A percentile compares a stretch with the other conserved stretches of the same genome.
Evolutionary conservation across 257 asterid species (phyloP).

Genomic region (Solanum medicagineum): DNA sequence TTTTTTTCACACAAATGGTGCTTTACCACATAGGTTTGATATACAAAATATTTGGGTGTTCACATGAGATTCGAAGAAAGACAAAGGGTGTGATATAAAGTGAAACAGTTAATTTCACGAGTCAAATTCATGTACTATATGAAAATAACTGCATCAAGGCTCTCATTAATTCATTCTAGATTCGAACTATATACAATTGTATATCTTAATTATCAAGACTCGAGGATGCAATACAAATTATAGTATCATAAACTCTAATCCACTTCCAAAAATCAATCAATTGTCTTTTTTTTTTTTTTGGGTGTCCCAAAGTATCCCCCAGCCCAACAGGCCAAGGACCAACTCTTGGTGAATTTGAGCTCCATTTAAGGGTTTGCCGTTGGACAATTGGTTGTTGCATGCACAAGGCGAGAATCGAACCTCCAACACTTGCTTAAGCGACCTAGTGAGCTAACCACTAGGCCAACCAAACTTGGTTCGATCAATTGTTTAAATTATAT

Average conservation of each 20-base stretch:
- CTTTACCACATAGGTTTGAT: not conserved
- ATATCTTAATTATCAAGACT: not conserved
- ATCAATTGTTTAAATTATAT: too few relatives aligned
- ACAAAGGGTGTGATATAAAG: fast-evolving
- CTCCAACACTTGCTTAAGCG: too few relatives aligned
- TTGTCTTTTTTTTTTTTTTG: too few relatives aligned
- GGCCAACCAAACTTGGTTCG: too few relatives aligned
- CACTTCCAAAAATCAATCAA: not conserved
- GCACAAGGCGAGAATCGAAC: too few relatives aligned
- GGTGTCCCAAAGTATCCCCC: too few relatives aligned
- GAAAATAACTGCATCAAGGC: not conserved
- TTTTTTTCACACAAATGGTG: not conserved
- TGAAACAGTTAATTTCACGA: not conserved
- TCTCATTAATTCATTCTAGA: not conserved
- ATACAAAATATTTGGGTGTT: not conserved
- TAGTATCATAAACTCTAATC: not conserved
- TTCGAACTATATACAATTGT: not conserved
- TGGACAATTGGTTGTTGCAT: too few relatives aligned
- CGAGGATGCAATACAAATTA: not conserved
- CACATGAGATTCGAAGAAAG: fast-evolving
- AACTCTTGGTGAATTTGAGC: too few relatives aligned
- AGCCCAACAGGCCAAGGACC: too few relatives aligned
- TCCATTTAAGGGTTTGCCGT: too few relatives aligned
- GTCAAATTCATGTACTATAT: not conserved
- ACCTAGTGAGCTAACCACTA: too few relatives aligned